Evolutionary conservation across 2,329 filamentous ascomycete species (phyloP).

Genomic region (Pestalotiopsis sp.): DNA sequence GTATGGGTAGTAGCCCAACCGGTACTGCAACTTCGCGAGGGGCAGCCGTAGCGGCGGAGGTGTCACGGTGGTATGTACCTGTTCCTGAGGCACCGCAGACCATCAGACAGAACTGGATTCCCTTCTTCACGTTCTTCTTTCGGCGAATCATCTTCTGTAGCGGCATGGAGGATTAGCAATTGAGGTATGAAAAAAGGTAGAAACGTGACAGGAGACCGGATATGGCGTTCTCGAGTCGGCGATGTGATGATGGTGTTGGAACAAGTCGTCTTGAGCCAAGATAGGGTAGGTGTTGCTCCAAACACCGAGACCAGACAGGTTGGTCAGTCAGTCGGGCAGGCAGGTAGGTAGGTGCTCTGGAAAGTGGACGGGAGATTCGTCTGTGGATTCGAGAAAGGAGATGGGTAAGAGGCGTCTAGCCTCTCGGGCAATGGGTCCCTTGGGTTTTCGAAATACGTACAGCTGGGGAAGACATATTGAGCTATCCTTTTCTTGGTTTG

Average conservation of each 20-base stretch:
- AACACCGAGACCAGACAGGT: neutral
- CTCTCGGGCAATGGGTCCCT: neutral
- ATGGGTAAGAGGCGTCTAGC: neutral
- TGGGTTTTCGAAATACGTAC: conserved; percentile 26
- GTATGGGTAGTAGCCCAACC: conserved; percentile 65
- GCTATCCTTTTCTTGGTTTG: conserved; percentile 22
- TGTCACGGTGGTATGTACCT: conserved; percentile 60
- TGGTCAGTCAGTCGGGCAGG: neutral
- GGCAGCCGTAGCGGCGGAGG: conserved; percentile 5
- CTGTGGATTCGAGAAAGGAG: conserved; percentile 8
- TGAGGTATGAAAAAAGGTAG: neutral
- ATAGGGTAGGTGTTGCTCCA: neutral
- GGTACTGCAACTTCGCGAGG: conserved; percentile 1
- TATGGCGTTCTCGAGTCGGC: neutral
- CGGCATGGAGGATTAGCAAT: conserved; percentile 24
- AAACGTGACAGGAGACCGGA: neutral
- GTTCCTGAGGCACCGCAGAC: conserved; percentile 98
- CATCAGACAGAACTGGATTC: conserved; percentile 99
- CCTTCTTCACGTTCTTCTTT: conserved; percentile 99
- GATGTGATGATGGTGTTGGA: neutral
- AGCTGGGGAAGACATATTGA: conserved; percentile 39
- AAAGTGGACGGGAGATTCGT: neutral
- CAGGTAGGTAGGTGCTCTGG: conserved; percentile 1
- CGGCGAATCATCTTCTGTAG: conserved; percentile 90
- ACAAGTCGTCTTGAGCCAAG: conserved; percentile 1